These are phyloP conservation scores for Verruconis gallopava DNA, from an alignment of 2,329 filamentous ascomycete species.

Conservation along the genomic window DNA sequence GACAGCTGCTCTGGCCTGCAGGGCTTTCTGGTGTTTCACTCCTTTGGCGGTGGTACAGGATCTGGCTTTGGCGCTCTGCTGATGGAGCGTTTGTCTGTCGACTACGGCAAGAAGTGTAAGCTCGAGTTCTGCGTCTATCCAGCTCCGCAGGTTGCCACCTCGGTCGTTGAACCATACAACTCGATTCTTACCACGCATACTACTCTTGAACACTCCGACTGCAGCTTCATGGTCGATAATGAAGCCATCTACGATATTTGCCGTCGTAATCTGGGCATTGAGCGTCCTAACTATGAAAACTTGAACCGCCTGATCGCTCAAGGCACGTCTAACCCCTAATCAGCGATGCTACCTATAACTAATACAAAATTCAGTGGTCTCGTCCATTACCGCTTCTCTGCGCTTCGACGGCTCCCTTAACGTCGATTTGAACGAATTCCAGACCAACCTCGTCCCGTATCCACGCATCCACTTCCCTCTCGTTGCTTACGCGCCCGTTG, in stretches of 20 bases:
- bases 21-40: constrained; percentile 99
- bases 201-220: constrained; percentile 98
- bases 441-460: constrained; percentile 98
- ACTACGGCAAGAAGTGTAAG: constrained; percentile 99
- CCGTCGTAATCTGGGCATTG: constrained; percentile 91
- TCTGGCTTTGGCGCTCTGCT: constrained; percentile 96
- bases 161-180: constrained; percentile 99
- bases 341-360: constrained; percentile 13
- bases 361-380: constrained; percentile 57
- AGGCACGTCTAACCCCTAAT: constrained; percentile 38
- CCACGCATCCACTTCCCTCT: constrained; percentile 99
- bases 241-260: constrained; percentile 99
- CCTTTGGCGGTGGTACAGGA: constrained; percentile 96
- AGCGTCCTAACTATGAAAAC: constrained; percentile 97
- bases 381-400: constrained; percentile 94
- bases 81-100: constrained; percentile 97
- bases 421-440: constrained; percentile 99
- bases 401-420: constrained; percentile 98
- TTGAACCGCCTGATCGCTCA: constrained; percentile 97
- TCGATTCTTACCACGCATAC: constrained; percentile 98
- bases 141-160: constrained; percentile 90
- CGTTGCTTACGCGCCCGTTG: constrained; percentile 86
- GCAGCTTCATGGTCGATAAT: constrained; percentile 99
- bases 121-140: constrained; percentile 99
- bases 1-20: constrained; percentile 97